A percentile compares a stretch with the other conserved stretches of the same genome.
phyloP scores from a whole-genome alignment of 108 stramenopile species.

The Skeletonema menzelii region DNA sequence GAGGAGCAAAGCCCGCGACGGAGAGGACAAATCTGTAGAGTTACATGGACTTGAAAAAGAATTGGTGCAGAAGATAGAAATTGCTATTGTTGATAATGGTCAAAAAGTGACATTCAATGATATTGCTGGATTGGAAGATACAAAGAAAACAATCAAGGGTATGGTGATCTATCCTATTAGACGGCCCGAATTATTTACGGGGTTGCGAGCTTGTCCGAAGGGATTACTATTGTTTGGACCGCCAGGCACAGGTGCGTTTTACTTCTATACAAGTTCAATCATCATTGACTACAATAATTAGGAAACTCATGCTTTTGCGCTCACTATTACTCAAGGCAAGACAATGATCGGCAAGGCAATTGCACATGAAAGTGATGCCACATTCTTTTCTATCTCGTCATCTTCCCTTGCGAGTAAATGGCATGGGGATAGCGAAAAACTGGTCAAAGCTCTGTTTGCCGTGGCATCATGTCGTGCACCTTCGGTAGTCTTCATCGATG shows the following conservation, averaged over 20 bases:
- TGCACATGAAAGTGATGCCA: slow-evolving; percentile 94
- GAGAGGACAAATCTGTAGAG: slow-evolving; percentile 84
- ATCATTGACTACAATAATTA: too few relatives aligned
- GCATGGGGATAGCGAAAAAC: slow-evolving; percentile 99
- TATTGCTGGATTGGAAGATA: slow-evolving; percentile 85
- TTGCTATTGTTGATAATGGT: slow-evolving; percentile 80
- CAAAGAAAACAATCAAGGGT: slow-evolving; percentile 69
- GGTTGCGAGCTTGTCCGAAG: slow-evolving; percentile 85
- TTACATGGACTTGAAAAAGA: slow-evolving; percentile 82
- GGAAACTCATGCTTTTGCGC: too few relatives aligned
- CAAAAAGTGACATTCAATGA: slow-evolving; percentile 83
- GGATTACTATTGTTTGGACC: slow-evolving; percentile 74
- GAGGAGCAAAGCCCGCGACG: slow-evolving; percentile 1
- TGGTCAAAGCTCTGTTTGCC: slow-evolving; percentile 95
- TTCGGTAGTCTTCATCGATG: slow-evolving; percentile 94
- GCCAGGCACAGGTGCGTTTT: background rate
- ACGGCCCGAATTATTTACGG: slow-evolving; percentile 92
- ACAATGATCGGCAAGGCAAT: slow-evolving; percentile 99
- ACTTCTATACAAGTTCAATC: too few relatives aligned
- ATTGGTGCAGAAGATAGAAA: slow-evolving; percentile 80
- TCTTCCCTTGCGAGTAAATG: slow-evolving; percentile 98
- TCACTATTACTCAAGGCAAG: slow-evolving; percentile 56
- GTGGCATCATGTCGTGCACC: slow-evolving; percentile 93
- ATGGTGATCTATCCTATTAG: slow-evolving; percentile 91
- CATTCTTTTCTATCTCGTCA: slow-evolving; percentile 97